Base-by-base conservation (phyloP, 305 asterid genomes). In the Fraxinus paxiana region DNA sequence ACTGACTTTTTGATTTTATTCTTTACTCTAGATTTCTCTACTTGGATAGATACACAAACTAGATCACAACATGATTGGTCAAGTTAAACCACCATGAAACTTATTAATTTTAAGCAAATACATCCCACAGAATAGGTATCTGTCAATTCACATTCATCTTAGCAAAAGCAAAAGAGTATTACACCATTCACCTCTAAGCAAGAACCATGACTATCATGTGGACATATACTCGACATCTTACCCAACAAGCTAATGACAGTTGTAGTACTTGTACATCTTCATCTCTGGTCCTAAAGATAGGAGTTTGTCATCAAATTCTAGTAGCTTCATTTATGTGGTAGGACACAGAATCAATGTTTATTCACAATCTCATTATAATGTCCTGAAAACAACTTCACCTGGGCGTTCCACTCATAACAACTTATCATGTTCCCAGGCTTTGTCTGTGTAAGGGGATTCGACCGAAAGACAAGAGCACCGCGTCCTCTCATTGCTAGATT, bases 361-460 rank as follows among this genome's bases (percentile, higher is more conserved):
- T 28, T 67, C 22, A 67, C 41, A 67, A n/a, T 33, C 26, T 70
- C 26, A 70, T 4, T 15, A 33, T 33, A 1, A 31, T 33, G 24
- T 17, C 26, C 46, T 33, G 8, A 82, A 72, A 35, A 15, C 67
- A 76, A 43, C 80, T 78, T 46, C 38, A 6, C 34, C 78, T 43
- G 33, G 46, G 26, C 17, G 15, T 78, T 22, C 8, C 75, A 46
- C 75, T 84, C 61, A 31, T 83, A 77, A 82, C 79, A 76, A 26
- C 31, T 70, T 18, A 82, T 43, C 24, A 15, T 82, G 37, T 83
- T 84, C 83, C 12, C 95, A 93, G 99, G 98, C 67, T 92, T 91
- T 74, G 97, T 95, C 70, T 95, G 98, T 77, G 98, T 95, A 33
- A 88, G 98, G 85, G 99, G 98, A 69, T 95, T 95, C 81, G 99